Base-by-base conservation (phyloP, 768 basidiomycete genomes). In the Tubosaeta brunneosetosa region DNA sequence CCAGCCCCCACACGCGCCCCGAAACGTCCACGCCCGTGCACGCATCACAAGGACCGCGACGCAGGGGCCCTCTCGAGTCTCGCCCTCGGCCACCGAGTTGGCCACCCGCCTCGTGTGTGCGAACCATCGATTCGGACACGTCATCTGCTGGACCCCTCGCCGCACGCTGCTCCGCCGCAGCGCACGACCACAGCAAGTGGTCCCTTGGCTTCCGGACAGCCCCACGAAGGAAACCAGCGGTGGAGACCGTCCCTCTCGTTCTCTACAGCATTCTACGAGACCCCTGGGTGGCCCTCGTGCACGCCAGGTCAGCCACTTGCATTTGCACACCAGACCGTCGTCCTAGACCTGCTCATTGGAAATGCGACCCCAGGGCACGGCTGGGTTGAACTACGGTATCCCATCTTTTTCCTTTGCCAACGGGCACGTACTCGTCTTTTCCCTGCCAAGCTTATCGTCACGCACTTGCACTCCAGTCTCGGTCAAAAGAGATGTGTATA, bases 401-500 rank as follows among this genome's bases (percentile, higher is more conserved):
- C 3, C 38, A 40, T 22, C n/a, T 40, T 40, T 40, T 40, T 17
- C 37, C 22, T 22, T 37, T n/a, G 14, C 14, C 16, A 16, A 9
- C 7, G 17, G 16, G 17, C 25, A 26, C 41, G 13, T 10, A 19
- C 38, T 6, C 29, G 29, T 9, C 29, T 29, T 29, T 29, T 6
- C 29, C 9, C 29, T 29, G 6, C 29, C 29, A 9, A 29, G 22
- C 22, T 22, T 22, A 22, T 22, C 22, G 3, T 40, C 17, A 41
- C 40, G 13, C 40, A 11, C 17, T 22, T 32, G 16, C 22, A 16
- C 16, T 19, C 33, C 12, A 6, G 19, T 27, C 16, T 19, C 33
- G n/a, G 9, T 29, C 33, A 32, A 48, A 33, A 50, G 25, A 27
- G 27, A 27, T 11, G 17, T 44, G 57, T 66, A 70, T 69, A 67